Base-by-base conservation (phyloP, 805 yeast genomes). In the Kodamaea laetipori region DNA sequence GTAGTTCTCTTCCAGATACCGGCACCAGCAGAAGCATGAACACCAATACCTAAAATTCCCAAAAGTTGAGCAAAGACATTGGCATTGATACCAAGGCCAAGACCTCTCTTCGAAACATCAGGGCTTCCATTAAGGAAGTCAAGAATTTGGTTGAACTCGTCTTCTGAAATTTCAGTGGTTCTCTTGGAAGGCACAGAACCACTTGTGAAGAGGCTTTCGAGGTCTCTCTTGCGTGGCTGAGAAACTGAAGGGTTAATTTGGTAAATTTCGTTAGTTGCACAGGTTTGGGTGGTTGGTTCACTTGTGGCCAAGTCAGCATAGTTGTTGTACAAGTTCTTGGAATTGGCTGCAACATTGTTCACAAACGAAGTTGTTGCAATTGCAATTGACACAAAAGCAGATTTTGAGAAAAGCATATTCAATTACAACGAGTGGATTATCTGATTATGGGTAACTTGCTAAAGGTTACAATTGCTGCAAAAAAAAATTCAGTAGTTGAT, bases 321-420 rank as follows among this genome's bases (percentile, higher is more conserved):
- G 19, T 45, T 43, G 9, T 51, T 38, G 39, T 36, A 36, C 17
- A 43, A 43, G 37, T 35, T 37, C 36, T 46, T 47, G 46, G 47
- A 56, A 38, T 42, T 42, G 13, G 53, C 55, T 13, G 37, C 24
- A 10, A 36, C 55, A 27, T 47, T 45, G 21, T 39, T 39, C 30
- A 52, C 45, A 39, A 51, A 37, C 23, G 41, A 30, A 25, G 55
- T 39, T 12, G 56, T 45, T 19, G 56, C 51, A 38, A 51, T 42
- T 17, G 58, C 58, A 37, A 55, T 48, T 32, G 57, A 31, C 24
- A 57, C 30, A 16, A 53, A 50, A 36, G 54, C 43, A 38, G 57
- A 38, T 42, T 48, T 50, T 10, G 52, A 47, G 39, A 57, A 54
- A 23, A 56, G 43, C 60, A 54, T 58, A 17, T 10, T 37, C 13